These are phyloP conservation scores for Diutina catenulata DNA, from an alignment of 1,139 yeast genomes.

Conservation along the genomic window DNA sequence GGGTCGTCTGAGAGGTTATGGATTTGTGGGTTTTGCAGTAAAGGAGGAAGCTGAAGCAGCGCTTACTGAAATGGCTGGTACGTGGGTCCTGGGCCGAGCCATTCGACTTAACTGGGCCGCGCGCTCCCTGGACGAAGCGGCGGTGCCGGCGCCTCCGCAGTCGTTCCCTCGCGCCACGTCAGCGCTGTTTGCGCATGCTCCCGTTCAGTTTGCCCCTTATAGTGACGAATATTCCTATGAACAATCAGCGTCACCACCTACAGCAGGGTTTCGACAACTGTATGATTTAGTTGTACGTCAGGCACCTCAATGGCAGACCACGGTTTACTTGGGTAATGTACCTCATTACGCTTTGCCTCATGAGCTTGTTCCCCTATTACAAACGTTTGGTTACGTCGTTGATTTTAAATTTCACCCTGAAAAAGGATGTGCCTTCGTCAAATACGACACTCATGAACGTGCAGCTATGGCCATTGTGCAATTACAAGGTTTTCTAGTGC, in stretches of 20 bases:
- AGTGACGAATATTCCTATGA: too few species aligned
- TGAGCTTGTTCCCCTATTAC: conserved; percentile 67
- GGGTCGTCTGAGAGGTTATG: conserved; percentile 84
- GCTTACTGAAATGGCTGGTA: conserved; percentile 65
- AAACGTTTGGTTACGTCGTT: conserved; percentile 70
- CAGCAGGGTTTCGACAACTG: conserved; percentile 37
- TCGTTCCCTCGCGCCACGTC: too few species aligned
- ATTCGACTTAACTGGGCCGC: conserved; percentile 81
- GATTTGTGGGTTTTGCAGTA: conserved; percentile 71
- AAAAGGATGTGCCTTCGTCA: conserved; percentile 75
- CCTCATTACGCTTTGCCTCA: conserved; percentile 65
- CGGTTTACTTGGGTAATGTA: conserved; percentile 79
- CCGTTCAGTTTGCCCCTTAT: too few species aligned
- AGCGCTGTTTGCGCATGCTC: too few species aligned
- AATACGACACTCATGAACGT: conserved; percentile 75
- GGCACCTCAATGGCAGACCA: conserved; percentile 77
- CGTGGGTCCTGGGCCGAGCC: conserved; percentile 58
- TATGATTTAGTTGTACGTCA: conserved; percentile 65
- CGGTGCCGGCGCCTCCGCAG: too few species aligned
- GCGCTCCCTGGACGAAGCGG: conserved; percentile 6
- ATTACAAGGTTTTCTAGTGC: conserved; percentile 59
- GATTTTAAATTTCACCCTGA: conserved; percentile 77
- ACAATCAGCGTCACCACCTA: neutral
- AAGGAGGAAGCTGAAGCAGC: conserved; percentile 68
- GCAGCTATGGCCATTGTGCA: conserved; percentile 86